Evolutionary conservation across 306 rosid species (phyloP), one percentile per base, ranked within the genome.

Genomic region (Adenanthera pavonina): DNA sequence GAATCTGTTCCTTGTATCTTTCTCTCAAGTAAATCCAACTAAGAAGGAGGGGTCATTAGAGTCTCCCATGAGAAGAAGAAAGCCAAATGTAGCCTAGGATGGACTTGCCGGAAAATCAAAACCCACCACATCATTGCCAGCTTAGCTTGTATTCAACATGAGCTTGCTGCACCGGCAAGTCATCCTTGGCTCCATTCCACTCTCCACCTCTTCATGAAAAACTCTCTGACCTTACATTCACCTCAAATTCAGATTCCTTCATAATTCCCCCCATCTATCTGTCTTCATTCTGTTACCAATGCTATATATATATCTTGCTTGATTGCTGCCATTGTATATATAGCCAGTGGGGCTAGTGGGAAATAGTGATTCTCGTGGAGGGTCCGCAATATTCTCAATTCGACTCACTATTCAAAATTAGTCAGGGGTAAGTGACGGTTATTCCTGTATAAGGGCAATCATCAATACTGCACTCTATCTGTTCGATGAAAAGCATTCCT

Each of bases 171-270:
- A 7, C 16, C 65, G 85, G 89, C 87, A 87, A 81, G 89, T 74
- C 87, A 87, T 87, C 85, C 85, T 87, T 84, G 84, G 87, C 89
- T 84, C 52, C 61, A 87, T 78, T 71, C 40, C 75, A 81, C 81
- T 84, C 76, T 87, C 84, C 60, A 44, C 85, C 85, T 78, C 80
- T 87, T 1, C 81, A 80, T 84, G 85, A 78, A 74, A 80, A 78
- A 80, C 85, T 41, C 79, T 74, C 54, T 2, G 81, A 83, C 81
- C 87, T 72, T 1, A 75, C 56, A 35, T 38, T 15, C 15, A 4
- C 72, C 48, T 8, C 15, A 59, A 59, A 67, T 53, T 6, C 46
- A 8, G 20, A 5, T 30, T 41, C 3, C 70, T 19, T 9, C 64
- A 13, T 44, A 33, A 2, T 48, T 60, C 10, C 34, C 9, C 66